phyloP scores from a whole-genome alignment of 352 stramenopile species.

The Globisporangium solare region DNA sequence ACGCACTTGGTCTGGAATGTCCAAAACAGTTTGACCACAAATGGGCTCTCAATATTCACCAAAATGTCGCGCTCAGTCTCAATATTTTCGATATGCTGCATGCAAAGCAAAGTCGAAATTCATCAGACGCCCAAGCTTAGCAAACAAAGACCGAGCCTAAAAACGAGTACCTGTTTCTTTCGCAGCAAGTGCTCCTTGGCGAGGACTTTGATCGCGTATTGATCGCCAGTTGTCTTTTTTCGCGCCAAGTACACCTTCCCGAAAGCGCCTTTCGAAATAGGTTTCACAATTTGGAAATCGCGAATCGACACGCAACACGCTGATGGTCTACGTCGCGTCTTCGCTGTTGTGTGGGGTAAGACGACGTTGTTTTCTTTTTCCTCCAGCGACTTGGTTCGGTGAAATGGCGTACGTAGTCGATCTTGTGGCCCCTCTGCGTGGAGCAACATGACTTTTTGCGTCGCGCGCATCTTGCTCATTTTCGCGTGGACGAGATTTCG shows the following conservation, averaged over 20 bases:
- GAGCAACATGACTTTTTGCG: conserved; percentile 77
- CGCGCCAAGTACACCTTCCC: conserved; percentile 85
- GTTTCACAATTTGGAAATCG: conserved; percentile 89
- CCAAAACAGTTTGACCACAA: conserved; percentile 90
- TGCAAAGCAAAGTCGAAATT: not conserved
- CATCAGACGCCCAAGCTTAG: too few relatives aligned
- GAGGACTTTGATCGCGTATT: conserved; percentile 90
- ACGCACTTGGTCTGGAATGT: conserved; percentile 87
- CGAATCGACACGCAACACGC: conserved; percentile 60
- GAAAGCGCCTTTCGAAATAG: conserved; percentile 88
- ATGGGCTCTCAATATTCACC: conserved; percentile 82
- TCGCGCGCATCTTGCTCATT: conserved; percentile 83
- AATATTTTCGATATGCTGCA: conserved; percentile 70
- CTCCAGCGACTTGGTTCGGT: conserved; percentile 79
- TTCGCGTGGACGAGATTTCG: conserved; percentile 79
- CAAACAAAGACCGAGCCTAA: not conserved
- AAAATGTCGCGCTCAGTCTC: conserved; percentile 88
- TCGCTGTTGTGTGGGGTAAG: not conserved
- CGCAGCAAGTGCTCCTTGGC: conserved; percentile 84
- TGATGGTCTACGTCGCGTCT: conserved; percentile 4
- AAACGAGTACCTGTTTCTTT: conserved; percentile 76
- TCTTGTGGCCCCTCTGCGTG: conserved; percentile 31
- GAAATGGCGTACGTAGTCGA: conserved; percentile 30
- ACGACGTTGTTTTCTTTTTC: conserved; percentile 37
- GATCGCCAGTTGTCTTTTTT: conserved; percentile 85